A percentile compares a stretch with the other conserved stretches of the same genome.
These are phyloP conservation scores for Schizochytrium sp. DNA, from an alignment of 108 stramenopile genomes.

Conservation along the genomic window DNA sequence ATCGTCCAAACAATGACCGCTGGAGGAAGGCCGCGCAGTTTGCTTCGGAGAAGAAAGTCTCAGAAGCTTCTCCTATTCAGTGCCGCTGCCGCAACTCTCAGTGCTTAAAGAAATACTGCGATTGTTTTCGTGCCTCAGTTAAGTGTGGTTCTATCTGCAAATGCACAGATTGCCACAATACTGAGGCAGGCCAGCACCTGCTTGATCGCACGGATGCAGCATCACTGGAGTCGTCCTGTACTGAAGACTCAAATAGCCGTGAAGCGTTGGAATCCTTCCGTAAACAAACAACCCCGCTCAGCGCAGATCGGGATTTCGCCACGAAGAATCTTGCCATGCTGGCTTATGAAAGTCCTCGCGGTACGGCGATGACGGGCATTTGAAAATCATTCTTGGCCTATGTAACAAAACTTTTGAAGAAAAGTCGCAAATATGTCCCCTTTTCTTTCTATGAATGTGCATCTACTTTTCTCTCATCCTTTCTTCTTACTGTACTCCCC, in stretches of 20 bases:
- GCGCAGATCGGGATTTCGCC: too few species aligned
- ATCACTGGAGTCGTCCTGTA: slow-evolving; percentile 27
- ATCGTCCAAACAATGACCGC: slow-evolving; percentile 84
- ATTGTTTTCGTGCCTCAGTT: slow-evolving; percentile 88
- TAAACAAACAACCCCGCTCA: background rate
- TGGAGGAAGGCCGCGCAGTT: slow-evolving; percentile 90
- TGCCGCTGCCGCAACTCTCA: slow-evolving; percentile 92
- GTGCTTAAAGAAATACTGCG: slow-evolving; percentile 96
- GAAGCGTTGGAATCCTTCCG: background rate
- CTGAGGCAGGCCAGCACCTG: background rate
- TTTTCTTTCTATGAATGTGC: too few species aligned
- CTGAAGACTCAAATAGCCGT: slow-evolving; percentile 44
- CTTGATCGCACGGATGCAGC: background rate
- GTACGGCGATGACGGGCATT: too few species aligned
- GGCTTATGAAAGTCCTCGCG: too few species aligned
- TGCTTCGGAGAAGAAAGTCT: slow-evolving; percentile 81
- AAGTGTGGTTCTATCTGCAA: slow-evolving; percentile 89
- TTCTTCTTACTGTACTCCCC: too few species aligned
- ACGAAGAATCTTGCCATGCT: too few species aligned
- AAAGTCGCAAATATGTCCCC: too few species aligned
- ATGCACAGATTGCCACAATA: slow-evolving; percentile 91
- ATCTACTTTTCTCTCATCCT: too few species aligned
- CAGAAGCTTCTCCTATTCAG: slow-evolving; percentile 82
- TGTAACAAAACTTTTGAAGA: too few species aligned
- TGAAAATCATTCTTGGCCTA: too few species aligned